These are phyloP conservation scores for Macrolepiota fuliginosa DNA, from an alignment of 768 basidiomycete species.

Conservation along the genomic window DNA sequence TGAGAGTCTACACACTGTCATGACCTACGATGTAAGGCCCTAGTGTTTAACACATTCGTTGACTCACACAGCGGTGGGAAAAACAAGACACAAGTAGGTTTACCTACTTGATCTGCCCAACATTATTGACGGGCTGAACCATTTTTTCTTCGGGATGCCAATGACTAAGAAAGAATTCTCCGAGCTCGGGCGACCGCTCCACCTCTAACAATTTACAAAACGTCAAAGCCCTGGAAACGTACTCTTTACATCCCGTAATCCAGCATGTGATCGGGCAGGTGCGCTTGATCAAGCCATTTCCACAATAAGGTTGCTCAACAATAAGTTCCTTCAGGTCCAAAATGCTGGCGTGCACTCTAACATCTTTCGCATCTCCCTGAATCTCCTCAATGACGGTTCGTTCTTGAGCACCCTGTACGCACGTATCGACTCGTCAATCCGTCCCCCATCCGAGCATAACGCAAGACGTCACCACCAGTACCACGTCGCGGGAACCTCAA, in stretches of 20 bases:
- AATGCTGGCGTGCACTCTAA: conserved; percentile 62
- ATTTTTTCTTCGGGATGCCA: conserved; percentile 61
- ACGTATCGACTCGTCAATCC: conserved; percentile 92
- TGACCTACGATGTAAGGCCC: conserved; percentile 93
- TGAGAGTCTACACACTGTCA: conserved; percentile 91
- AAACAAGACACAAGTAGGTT: conserved; percentile 58
- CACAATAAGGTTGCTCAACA: background rate
- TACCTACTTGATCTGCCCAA: background rate
- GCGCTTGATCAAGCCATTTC: conserved; percentile 5
- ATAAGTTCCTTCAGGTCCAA: conserved; percentile 36
- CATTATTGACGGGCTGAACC: background rate
- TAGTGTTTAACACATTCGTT: conserved; percentile 99
- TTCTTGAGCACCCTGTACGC: conserved; percentile 93
- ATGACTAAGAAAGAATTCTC: conserved; percentile 99
- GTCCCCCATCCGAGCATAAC: conserved; percentile 95
- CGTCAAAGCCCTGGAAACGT: conserved; percentile 97
- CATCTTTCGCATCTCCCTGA: conserved; percentile 69
- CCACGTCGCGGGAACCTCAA: conserved; percentile 96
- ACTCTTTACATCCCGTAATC: conserved; percentile 89
- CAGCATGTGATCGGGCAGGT: conserved; percentile 82
- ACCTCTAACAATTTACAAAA: conserved; percentile 99
- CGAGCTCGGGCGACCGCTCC: conserved; percentile 89
- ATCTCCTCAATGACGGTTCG: conserved; percentile 78
- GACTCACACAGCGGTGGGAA: conserved; percentile 76
- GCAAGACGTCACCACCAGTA: conserved; percentile 90